These are phyloP conservation scores for Alternaria gansuensis DNA, from an alignment of 2,329 filamentous ascomycete species.

Conservation along the genomic window DNA sequence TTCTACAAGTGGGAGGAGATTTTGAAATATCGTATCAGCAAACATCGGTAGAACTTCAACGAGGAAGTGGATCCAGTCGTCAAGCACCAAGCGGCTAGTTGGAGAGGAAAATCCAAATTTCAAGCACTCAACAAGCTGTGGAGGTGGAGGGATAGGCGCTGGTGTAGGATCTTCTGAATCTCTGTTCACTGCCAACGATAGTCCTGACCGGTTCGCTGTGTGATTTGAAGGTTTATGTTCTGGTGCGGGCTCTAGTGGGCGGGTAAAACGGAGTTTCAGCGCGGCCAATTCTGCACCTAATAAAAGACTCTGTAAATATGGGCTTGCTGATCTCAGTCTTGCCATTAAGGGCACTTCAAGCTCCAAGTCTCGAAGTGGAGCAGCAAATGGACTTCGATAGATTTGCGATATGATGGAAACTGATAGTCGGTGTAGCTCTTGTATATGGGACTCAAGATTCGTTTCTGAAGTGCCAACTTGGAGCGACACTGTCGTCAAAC, in stretches of 20 bases:
- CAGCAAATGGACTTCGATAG: constrained; percentile 69
- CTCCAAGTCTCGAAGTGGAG: constrained; percentile 67
- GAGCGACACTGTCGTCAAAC: constrained; percentile 68
- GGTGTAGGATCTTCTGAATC: constrained; percentile 46
- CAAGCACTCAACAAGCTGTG: constrained; percentile 82
- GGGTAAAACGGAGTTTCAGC: constrained; percentile 67
- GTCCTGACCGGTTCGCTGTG: constrained; percentile 40
- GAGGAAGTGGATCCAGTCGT: constrained; percentile 91
- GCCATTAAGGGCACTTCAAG: constrained; percentile 77
- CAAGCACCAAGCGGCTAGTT: constrained; percentile 78
- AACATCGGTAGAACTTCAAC: constrained; percentile 85
- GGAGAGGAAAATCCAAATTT: constrained; percentile 80
- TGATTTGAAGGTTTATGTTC: constrained; percentile 35
- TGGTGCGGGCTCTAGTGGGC: constrained; percentile 28
- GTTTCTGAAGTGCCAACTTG: constrained; percentile 47
- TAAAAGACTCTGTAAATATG: constrained; percentile 77
- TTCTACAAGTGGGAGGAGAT: constrained; percentile 88
- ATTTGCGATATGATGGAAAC: constrained; percentile 72
- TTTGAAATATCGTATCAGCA: constrained; percentile 84
- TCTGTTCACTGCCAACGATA: constrained; percentile 44
- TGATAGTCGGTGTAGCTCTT: constrained; percentile 74
- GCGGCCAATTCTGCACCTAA: constrained; percentile 80
- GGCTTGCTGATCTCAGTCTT: constrained; percentile 66
- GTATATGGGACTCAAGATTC: constrained; percentile 57
- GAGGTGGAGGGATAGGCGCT: constrained; percentile 63